Evolutionary conservation across 2,329 filamentous ascomycete species (phyloP), one percentile per base, ranked within the genome.

Genomic region (Fusarium protoensiforme): DNA sequence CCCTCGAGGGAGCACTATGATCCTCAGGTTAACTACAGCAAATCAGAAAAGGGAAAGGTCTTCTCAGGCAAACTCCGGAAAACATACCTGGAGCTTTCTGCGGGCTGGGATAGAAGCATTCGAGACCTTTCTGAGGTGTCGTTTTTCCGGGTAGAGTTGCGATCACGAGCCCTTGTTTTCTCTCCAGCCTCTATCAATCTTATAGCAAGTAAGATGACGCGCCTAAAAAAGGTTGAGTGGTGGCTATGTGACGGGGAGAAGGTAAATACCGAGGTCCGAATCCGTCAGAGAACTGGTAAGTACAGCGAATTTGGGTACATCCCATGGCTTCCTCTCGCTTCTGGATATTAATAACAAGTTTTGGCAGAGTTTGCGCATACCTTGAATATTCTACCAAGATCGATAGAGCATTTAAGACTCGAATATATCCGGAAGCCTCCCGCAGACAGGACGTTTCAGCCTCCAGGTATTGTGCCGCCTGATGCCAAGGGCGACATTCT

Each of bases 221-320:
- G 35, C 22, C 14, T 70, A 3, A n/a, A 14, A 4, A 46, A 48
- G 36, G 41, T 56, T 1, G 33, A 61, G 20, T 70, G 68, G 68
- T 46, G 43, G 24, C 43, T 70, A 10, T 53, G n/a, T 4, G 66
- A 70, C n/a, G 61, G 31, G 16, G 66, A 70, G 24, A 59, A 54
- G 6, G 14, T 57, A 7, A 11, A 69, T 18, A 20, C 14, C 0
- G 18, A 38, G 3, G n/a, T 46, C 13, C 29, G 63, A 1, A 41
- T 53, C 10, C 58, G 36, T 13, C 66, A 70, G 41, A 69, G 66
- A 66, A 66, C 56, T 2, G 51, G 68, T 66, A 43, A 58, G 68
- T 64, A 18, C 14, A 27, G 10, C 10, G 5, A 9, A 39, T 27
- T 27, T 39, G 20, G 20, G 6, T 5, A 1, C 7, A 39, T 1